Base-by-base conservation (phyloP, 805 yeast genomes). In the Schwanniomyces occidentalis region DNA sequence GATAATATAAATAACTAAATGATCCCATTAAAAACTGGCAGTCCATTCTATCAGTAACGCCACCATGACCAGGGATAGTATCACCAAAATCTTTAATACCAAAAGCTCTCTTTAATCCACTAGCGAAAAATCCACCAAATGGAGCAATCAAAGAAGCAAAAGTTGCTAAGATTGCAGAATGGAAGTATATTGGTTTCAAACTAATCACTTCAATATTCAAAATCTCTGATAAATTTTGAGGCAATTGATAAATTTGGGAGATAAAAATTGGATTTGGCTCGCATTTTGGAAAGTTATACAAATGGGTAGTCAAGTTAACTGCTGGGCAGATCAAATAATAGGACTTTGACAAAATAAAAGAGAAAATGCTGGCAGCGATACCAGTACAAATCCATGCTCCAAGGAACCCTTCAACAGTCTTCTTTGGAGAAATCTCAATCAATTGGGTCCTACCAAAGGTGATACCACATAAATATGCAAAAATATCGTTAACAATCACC, bases 41-140 rank as follows among this genome's bases (percentile, higher is more conserved):
- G 65, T 93, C 99, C 70, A 93, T 82, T 65, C 99, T 78, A 59
- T 93, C 99, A 16, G 97, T 90, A 47, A 93, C 82, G 48, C 99
- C 99, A 44, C 99, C 99, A 57, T 93, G 99, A 20, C 99, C 99
- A 10, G 99, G 99, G 48, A 93, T 93, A 7, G 98, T 91, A 55
- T 91, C 95, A 48, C 98, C 99, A 54, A 93, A 93, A 63, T 93
- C 99, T 65, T 93, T 93, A 36, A 90, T 89, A 54, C 91, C 86
- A 66, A 93, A 90, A 9, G 98, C 88, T 63, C 99, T 80, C 69
- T 93, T 93, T 50, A 93, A 73, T n/a, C 98, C 99, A 35, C 95
- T 83, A 5, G 98, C 98, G 53, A 93, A 93, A 61, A 93, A 93
- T 2, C 99, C 99, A 35, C 99, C 99, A 57, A 93, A 93, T 40